phyloP scores from a whole-genome alignment of 208 protist genomes.

The Leishmania gerbilli region DNA sequence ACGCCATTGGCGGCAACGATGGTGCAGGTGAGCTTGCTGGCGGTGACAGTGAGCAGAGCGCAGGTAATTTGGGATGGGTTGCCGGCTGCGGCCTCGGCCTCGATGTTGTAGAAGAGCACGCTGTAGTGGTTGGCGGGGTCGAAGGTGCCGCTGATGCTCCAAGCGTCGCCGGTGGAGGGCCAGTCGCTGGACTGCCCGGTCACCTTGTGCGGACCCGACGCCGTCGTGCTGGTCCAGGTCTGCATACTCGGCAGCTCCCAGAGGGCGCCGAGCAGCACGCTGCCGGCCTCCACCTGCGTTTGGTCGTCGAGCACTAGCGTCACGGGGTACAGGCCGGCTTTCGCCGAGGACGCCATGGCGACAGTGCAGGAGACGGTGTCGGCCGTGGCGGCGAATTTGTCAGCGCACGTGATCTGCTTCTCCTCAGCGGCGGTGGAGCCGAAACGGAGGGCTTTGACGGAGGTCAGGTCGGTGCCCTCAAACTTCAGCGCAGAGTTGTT shows the following conservation, averaged over 20 bases:
- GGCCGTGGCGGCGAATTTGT: neutral
- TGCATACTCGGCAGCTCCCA: neutral
- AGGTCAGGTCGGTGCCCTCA: conserved; percentile 7
- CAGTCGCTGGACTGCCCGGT: conserved; percentile 25
- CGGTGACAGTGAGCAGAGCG: conserved; percentile 7
- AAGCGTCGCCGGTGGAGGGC: conserved; percentile 32
- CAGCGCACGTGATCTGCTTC: conserved; percentile 2
- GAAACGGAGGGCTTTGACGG: conserved; percentile 12
- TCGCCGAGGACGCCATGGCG: neutral
- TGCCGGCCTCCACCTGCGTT: conserved; percentile 15
- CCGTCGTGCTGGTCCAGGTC: conserved; percentile 9
- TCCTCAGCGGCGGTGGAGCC: conserved; percentile 7
- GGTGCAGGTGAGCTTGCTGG: conserved; percentile 30
- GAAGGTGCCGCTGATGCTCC: conserved; percentile 38
- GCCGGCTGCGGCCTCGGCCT: neutral
- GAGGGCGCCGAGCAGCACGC: conserved; percentile 11
- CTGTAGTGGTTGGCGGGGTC: conserved; percentile 24
- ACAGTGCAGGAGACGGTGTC: conserved; percentile 22
- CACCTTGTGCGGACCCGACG: conserved; percentile 12
- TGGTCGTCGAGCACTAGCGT: conserved; percentile 12
- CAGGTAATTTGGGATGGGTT: conserved; percentile 18
- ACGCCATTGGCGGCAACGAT: conserved; percentile 20
- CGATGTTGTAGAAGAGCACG: conserved; percentile 40
- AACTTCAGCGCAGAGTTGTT: conserved; percentile 18
- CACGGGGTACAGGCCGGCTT: conserved; percentile 23